Evolutionary conservation across 345 rosid genomes (phyloP), one percentile per base, ranked within the genome.

Genomic region (Conringia planisiliqua): DNA sequence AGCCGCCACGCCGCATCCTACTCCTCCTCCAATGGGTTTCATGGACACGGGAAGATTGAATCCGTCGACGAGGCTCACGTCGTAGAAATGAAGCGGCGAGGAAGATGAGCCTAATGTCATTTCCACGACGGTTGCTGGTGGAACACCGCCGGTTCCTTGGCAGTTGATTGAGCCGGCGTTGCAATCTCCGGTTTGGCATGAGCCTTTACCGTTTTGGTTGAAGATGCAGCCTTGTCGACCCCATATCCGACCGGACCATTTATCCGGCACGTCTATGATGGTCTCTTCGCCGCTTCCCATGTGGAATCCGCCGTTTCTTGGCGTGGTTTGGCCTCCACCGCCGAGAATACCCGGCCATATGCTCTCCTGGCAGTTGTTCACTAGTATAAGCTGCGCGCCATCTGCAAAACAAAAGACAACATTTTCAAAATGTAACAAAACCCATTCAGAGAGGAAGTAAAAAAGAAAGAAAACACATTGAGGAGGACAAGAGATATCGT

Each of bases 331-430:
- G 48, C 90, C 92, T 10, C 85, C 91, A 8, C 85, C 62, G 24
- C 98, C 94, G 6, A 88, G 98, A 6, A 89, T 75, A 47, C 90
- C 98, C 0, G 98, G 98, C 98, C 98, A 92, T 79, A 90, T 66
- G 76, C 83, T 84, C 62, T 90, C 92, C 16, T 78, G 82, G 78
- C 95, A 92, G 82, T 92, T 92, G 81, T 92, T 92, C 35, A 92
- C 94, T 1, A 92, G 57, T 62, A 90, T 92, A 6, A 92, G 86
- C 51, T 92, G 92, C 26, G 81, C 80, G 52, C 88, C 97, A 81
- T 75, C 96, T 87, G 82, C 80, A 64, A 59, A 20, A 26, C 4
- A 48, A 22, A 10, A 9, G 24, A 26, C 3, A 1, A 0, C 14
- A 40, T 60, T 63, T 52, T 52, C 10, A 26, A 24, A 12, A 5